Percentiles rank a stretch among this genome's conserved stretches.
phyloP scores from a whole-genome alignment of 352 stramenopile species.

The Pythium aquatile region DNA sequence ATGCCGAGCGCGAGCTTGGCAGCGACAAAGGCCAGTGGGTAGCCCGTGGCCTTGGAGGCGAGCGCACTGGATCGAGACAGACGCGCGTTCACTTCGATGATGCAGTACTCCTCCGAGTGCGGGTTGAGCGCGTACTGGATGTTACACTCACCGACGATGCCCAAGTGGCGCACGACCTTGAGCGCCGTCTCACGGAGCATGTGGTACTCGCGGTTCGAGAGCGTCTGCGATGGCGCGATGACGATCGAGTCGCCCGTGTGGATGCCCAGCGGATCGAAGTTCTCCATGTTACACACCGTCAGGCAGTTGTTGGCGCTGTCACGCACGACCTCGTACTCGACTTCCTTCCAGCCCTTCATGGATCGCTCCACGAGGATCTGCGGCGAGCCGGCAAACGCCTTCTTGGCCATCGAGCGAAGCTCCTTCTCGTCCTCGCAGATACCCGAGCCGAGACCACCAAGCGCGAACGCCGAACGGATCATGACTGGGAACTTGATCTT shows the following conservation, averaged over 20 bases:
- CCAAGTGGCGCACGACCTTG: conserved; percentile 93
- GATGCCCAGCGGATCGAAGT: conserved; percentile 93
- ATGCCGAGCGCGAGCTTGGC: conserved; percentile 94
- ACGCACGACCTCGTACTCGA: conserved; percentile 95
- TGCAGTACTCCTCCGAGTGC: conserved; percentile 86
- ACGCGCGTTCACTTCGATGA: conserved; percentile 95
- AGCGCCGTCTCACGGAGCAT: conserved; percentile 89
- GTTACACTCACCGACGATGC: conserved; percentile 96
- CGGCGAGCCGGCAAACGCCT: conserved; percentile 77
- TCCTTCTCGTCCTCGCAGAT: conserved; percentile 93
- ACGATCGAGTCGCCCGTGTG: conserved; percentile 95
- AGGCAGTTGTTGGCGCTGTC: conserved; percentile 94
- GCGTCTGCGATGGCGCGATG: conserved; percentile 91
- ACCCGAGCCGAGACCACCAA: conserved; percentile 96
- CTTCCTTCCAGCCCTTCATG: conserved; percentile 97
- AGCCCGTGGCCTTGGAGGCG: conserved; percentile 94
- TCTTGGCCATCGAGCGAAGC: conserved; percentile 56
- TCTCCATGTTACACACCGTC: conserved; percentile 97
- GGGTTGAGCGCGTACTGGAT: conserved; percentile 95
- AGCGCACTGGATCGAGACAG: conserved; percentile 93
- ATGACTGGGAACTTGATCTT: conserved; percentile 98
- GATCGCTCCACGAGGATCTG: conserved; percentile 98
- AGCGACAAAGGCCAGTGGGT: conserved; percentile 96
- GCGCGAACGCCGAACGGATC: conserved; percentile 95
- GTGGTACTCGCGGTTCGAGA: conserved; percentile 94